Evolutionary conservation across 176 grass and related monocot species (phyloP).

Genomic region (Saccharum officinarum): DNA sequence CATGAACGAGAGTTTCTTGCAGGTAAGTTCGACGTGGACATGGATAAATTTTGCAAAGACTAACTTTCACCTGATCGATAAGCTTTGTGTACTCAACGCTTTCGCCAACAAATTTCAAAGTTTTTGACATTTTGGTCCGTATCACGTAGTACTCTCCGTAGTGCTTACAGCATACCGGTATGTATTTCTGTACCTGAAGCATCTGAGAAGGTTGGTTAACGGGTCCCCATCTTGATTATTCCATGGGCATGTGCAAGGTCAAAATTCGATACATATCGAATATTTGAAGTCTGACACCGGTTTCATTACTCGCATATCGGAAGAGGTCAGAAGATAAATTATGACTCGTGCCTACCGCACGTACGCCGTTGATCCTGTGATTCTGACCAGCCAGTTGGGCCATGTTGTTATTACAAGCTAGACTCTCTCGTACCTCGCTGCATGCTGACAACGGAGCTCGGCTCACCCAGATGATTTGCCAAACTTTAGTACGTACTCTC

Average conservation of each 20-base stretch:
- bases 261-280: conserved; percentile 16
- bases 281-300: conserved; percentile 6
- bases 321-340: conserved; percentile 16
- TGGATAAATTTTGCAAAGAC: background rate
- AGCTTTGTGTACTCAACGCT: background rate
- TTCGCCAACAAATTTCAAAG: background rate
- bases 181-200: background rate
- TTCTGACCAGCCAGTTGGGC: background rate
- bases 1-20: conserved; percentile 27
- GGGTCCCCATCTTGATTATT: conserved; percentile 1
- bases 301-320: background rate
- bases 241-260: background rate
- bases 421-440: background rate
- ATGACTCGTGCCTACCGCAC: conserved; percentile 3
- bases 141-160: background rate
- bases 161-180: background rate
- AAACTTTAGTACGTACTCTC: background rate
- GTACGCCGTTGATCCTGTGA: background rate
- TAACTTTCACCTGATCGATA: background rate
- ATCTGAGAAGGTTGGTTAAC: background rate
- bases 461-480: background rate
- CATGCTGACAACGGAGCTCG: background rate
- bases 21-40: conserved; percentile 36
- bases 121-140: background rate
- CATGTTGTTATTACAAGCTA: background rate